Conservation (phyloP, 2,329 filamentous ascomycete genomes). For the Pleurostoma richardsiae region DNA sequence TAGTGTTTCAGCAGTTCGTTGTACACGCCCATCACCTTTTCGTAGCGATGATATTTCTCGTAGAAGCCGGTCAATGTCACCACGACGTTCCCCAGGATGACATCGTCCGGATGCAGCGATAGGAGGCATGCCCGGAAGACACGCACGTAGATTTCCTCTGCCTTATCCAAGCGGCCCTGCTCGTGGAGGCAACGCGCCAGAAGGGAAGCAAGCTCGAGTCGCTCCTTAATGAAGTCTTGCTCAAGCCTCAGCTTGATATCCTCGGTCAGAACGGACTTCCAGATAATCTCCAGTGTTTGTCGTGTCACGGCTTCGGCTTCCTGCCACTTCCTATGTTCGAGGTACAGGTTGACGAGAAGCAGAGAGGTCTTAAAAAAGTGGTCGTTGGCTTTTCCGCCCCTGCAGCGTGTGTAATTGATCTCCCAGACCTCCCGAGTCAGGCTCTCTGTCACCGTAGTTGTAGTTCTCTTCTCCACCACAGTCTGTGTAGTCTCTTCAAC, state of each 20-base stretch:
- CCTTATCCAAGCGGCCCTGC: constrained; percentile 28
- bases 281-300: constrained; percentile 29
- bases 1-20: constrained; percentile 26
- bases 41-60: constrained; percentile 28
- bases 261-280: constrained; percentile 23
- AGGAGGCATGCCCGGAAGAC: constrained; percentile 27
- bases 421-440: constrained; percentile 28
- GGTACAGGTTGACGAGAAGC: constrained; percentile 25
- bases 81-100: constrained; percentile 20
- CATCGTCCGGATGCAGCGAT: constrained; percentile 22
- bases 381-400: constrained; percentile 22
- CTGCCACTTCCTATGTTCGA: constrained; percentile 23
- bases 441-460: constrained; percentile 25
- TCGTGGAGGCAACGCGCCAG: constrained; percentile 28
- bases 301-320: constrained; percentile 28
- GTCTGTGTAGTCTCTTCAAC: constrained; percentile 31
- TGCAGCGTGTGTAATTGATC: constrained; percentile 26
- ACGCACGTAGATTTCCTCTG: constrained; percentile 29
- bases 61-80: constrained; percentile 24
- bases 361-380: constrained; percentile 27
- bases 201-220: constrained; percentile 22
- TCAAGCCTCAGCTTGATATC: constrained; percentile 21
- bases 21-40: constrained; percentile 29
- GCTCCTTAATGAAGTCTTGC: constrained; percentile 24
- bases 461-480: constrained; percentile 24